Evolutionary conservation across 495 filamentous ascomycete species (phyloP).

Genomic region (Aspergillus heteromorphus): DNA sequence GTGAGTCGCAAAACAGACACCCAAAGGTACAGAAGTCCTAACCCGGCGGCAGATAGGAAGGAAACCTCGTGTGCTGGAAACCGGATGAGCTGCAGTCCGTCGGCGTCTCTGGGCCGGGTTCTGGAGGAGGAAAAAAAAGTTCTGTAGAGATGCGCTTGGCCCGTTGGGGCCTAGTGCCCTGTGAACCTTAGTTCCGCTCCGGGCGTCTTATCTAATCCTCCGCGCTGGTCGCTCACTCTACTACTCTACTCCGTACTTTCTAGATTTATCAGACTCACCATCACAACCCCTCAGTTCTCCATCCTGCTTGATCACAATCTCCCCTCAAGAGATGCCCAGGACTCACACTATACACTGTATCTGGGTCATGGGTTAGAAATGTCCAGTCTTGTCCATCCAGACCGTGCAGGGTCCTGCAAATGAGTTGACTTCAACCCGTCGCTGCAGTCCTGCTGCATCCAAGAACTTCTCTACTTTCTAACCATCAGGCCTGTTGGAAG

Average conservation of each 20-base stretch:
- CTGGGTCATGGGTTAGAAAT: too few species aligned
- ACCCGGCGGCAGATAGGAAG: slow-evolving; percentile 13
- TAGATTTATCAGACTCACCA: neutral
- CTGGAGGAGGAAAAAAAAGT: slow-evolving; percentile 45
- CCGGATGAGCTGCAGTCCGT: slow-evolving; percentile 27
- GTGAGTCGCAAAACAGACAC: neutral
- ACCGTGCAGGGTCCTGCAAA: too few species aligned
- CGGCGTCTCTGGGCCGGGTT: slow-evolving; percentile 28
- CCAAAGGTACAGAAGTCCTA: slow-evolving; percentile 4
- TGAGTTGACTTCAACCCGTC: too few species aligned
- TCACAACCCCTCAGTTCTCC: too few species aligned
- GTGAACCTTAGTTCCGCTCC: slow-evolving; percentile 5
- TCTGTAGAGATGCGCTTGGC: slow-evolving; percentile 39
- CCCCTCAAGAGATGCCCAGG: too few species aligned
- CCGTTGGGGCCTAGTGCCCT: slow-evolving; percentile 25
- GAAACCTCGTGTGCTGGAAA: slow-evolving; percentile 21
- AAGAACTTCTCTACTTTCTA: too few species aligned
- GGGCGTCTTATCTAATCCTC: slow-evolving; percentile 38
- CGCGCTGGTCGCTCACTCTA: neutral
- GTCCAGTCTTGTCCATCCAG: too few species aligned
- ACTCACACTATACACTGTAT: too few species aligned
- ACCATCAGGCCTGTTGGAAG: neutral
- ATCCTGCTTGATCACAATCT: too few species aligned
- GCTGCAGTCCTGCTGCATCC: too few species aligned
- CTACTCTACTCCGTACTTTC: neutral